Conservation (phyloP, 805 yeast species). For the Metschnikowia dekortorum region DNA sequence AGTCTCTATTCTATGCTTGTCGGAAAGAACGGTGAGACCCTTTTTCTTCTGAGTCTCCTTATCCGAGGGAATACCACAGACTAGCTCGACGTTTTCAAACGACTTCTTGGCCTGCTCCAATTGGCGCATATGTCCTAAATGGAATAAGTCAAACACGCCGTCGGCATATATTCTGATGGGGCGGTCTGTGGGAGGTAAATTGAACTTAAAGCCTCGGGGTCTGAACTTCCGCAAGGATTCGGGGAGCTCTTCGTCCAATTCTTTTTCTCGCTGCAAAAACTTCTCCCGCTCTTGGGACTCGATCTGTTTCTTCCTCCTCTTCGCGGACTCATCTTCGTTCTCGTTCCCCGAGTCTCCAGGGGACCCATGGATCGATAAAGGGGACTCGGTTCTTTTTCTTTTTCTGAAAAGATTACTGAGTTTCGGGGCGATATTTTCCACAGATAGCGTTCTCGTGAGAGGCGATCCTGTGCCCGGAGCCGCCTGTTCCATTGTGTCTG, state of each 20-base stretch:
- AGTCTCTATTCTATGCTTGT: slow-evolving; percentile 86
- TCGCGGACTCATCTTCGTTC: slow-evolving; percentile 7
- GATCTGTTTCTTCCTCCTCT: slow-evolving; percentile 20
- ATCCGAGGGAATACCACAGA: slow-evolving; percentile 91
- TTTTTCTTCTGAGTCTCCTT: slow-evolving; percentile 85
- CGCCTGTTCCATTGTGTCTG: slow-evolving; percentile 7
- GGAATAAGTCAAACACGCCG: slow-evolving; percentile 96
- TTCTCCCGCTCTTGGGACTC: slow-evolving; percentile 26
- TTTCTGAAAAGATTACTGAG: slow-evolving; percentile 25
- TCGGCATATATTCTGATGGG: slow-evolving; percentile 96
- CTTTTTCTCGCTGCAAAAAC: slow-evolving; percentile 47
- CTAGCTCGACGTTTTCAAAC: slow-evolving; percentile 75
- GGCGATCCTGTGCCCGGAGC: slow-evolving; percentile 10
- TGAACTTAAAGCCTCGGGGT: slow-evolving; percentile 74
- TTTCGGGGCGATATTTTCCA: slow-evolving; percentile 38
- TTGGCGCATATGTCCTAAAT: slow-evolving; percentile 96
- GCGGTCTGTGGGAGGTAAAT: slow-evolving; percentile 78
- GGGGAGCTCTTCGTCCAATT: slow-evolving; percentile 61
- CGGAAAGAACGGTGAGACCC: slow-evolving; percentile 88
- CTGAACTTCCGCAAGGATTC: slow-evolving; percentile 70
- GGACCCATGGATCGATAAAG: slow-evolving; percentile 5
- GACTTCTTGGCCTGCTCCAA: slow-evolving; percentile 95
- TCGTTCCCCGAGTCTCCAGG: slow-evolving; percentile 12
- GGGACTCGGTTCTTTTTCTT: slow-evolving; percentile 16
- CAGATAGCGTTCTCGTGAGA: slow-evolving; percentile 35